Base-by-base conservation (phyloP, 352 stramenopile genomes). In the Pythium graminicola region DNA sequence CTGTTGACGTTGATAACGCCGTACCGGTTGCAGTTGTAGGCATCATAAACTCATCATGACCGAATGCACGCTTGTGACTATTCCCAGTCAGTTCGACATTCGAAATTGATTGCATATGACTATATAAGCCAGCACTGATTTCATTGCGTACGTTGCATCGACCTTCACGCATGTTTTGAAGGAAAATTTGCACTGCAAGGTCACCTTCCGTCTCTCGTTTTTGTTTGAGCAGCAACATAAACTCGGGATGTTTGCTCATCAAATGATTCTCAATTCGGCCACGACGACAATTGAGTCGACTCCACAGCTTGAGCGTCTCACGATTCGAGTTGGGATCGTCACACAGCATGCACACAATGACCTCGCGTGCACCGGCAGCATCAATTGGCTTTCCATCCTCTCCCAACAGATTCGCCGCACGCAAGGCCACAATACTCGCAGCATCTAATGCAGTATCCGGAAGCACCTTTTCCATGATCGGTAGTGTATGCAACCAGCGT, bases 291-390 rank as follows among this genome's bases (percentile, higher is more conserved):
- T 89, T 89, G 20, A 81, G 35, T 16, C 76, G 79, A 31, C 70
- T 85, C 79, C 79, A 89, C n/a, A 87, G 63, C 56, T 86, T 86
- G 20, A 70, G 78, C 9, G 70, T 50, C 50, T 87, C 71, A 10
- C 73, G 76, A 45, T 67, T 85, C 44, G 66, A 69, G 33, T 56
- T 52, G 10, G 74, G 74, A 38, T 89, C 77, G 38, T 89, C 79
- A 54, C 79, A 89, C 28, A 89, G 62, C 79, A 89, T 87, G 40
- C 79, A 89, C 20, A 86, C 74, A 39, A 89, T 66, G 50, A 87
- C 72, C 13, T 87, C 67, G 31, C 70, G 64, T 17, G 56, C 50
- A 17, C 49, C 62, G 6, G 49, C 57, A 19, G 73, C 65, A 22
- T 57, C 50, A 17, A 35, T 35, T 24, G 45, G 43, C 35, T 55